Base-by-base conservation (phyloP, 768 basidiomycete species). In the Termitomyces bulborhizus region DNA sequence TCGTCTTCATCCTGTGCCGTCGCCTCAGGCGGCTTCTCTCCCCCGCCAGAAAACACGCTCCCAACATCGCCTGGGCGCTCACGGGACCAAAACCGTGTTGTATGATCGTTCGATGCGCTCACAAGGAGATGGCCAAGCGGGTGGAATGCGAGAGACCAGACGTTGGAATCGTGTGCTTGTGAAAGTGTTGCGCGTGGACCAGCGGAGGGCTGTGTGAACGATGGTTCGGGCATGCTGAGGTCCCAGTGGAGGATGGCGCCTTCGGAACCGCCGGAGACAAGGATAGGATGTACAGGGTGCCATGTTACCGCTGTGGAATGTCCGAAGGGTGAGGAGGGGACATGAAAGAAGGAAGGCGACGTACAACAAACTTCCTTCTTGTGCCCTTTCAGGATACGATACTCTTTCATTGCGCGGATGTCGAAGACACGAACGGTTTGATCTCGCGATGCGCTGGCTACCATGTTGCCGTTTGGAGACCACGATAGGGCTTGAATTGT, bases 161-260 rank as follows among this genome's bases (percentile, higher is more conserved):
- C 92, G 69, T 95, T 94, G 31, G 91, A 93, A 74, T 99, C 97
- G 77, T 99, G 97, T 8, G 97, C 97, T 67, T 93, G 89, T n/a
- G 89, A 86, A 62, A 99, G 84, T 13, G 84, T 87, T 5, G 92
- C 88, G 50, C 90, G 86, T 0, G 93, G 90, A 3, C 75, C 69
- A 31, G 82, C 71, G 24, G 76, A 61, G 31, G 76, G 68, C 51
- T 75, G 75, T 4, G 73, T 60, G 36, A 70, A 65, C 16, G 79
- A 66, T 41, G 78, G 73, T 51, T 84, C 80, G n/a, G 81, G 77
- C 3, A 88, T 75, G 48, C 83, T 78, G 59, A 98, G 80, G 63
- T 92, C 90, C 93, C 94, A 98, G 76, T 99, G 92, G 15, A 95
- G 76, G 66, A 99, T 85, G 21, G 93, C 79, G 26, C 97, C 97